These are phyloP conservation scores for Paratrypanosoma confusum DNA, from an alignment of 208 protist species.

Conservation along the genomic window DNA sequence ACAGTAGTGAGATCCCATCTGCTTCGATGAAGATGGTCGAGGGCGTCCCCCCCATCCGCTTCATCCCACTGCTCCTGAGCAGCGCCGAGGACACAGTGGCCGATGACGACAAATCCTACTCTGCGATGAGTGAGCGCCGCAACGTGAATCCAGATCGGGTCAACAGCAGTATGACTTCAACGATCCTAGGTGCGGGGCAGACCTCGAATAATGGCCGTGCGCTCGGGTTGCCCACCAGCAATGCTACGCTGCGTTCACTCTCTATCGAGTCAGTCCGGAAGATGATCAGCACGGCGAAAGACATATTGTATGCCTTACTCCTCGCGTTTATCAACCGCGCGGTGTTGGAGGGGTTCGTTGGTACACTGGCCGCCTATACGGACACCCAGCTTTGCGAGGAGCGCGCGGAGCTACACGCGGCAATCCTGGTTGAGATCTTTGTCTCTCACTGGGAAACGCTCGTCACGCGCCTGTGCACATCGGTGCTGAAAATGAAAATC, in stretches of 20 bases:
- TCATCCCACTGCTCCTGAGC: too few species aligned
- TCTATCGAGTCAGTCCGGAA: conserved; percentile 50
- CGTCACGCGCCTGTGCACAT: conserved; percentile 45
- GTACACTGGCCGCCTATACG: conserved; percentile 42
- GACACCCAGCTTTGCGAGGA: conserved; percentile 14
- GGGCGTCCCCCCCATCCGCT: too few species aligned
- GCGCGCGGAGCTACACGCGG: conserved; percentile 63
- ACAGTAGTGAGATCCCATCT: too few species aligned
- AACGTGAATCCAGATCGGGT: too few species aligned
- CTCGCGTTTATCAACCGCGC: conserved; percentile 60
- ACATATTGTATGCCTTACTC: conserved; percentile 44
- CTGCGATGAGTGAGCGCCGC: too few species aligned
- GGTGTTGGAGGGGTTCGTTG: conserved; percentile 44
- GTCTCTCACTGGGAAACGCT: conserved; percentile 66
- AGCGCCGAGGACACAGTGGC: too few species aligned
- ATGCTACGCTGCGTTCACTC: conserved; percentile 39
- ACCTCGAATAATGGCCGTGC: not conserved
- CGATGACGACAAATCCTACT: too few species aligned
- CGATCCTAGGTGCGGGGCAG: not conserved
- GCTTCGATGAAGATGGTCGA: too few species aligned
- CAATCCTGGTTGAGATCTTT: conserved; percentile 66
- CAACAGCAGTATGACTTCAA: too few species aligned
- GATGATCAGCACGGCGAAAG: conserved; percentile 35
- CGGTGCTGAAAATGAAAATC: conserved; percentile 71
- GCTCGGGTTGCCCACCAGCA: not conserved